Evolutionary conservation across 495 filamentous ascomycete genomes (phyloP), one percentile per base, ranked within the genome.

Genomic region (Tetracladium marchalianum): DNA sequence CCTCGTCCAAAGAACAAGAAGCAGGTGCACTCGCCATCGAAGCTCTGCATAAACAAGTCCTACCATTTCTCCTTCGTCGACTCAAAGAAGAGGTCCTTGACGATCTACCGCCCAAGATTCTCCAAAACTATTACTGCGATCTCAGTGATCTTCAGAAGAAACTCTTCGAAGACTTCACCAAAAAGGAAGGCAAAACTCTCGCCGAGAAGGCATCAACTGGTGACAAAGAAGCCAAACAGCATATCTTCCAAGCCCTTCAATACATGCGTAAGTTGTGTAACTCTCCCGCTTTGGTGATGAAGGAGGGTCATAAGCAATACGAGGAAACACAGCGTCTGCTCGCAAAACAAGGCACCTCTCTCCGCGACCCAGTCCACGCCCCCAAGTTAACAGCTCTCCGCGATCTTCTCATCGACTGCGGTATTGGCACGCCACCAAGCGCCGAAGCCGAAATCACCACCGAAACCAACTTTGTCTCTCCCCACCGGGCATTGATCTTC

Each of bases 221-320:
- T 15, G 90, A 95, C 53, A 92, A 92, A 50, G 80, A 90, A 38
- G 84, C 89, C 59, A 98, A 97, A 61, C 85, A 93, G 63, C 92
- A 98, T 58, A 98, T 98, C 60, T 98, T 98, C 82, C 90, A 96
- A 66, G 93, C 93, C 4, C 66, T 98, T 47, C 93, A 98, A 56
- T 98, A 98, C 67, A 98, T 98, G 92, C 87, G 93, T 46, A 96
- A 96, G 62, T 75, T 98, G 7, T 98, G 92, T 69, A 98, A 98
- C 62, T 96, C 93, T 8, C 92, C 92, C 3, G 86, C 92, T 0
- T 69, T 98, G 40, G 92, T 97, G 24, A 84, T 98, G 66, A 96
- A 94, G 55, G 87, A 90, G 35, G 85, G 77, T 34, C 90, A 96
- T 68, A 88, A 85, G 60, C 80, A 94, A 38, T 97, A 93, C 63